These are phyloP conservation scores for Neonectria magnoliae DNA, from an alignment of 2,329 filamentous ascomycete genomes.

Conservation along the genomic window DNA sequence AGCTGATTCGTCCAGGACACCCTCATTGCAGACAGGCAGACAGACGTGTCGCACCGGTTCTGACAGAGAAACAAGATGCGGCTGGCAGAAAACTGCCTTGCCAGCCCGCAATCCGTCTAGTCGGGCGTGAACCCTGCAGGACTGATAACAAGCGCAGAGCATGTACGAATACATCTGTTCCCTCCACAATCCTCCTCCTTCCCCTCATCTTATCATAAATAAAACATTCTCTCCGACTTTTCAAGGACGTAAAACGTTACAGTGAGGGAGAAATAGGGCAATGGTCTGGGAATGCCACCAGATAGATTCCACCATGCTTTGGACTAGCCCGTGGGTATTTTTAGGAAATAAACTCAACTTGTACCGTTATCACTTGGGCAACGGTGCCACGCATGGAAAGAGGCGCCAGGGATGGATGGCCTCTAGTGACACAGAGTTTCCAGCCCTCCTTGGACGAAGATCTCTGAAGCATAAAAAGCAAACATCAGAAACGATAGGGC, in stretches of 20 bases:
- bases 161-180: neutral
- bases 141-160: conserved; percentile 14
- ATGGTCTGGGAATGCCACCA: conserved; percentile 9
- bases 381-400: conserved; percentile 16
- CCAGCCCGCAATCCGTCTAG: conserved; percentile 1
- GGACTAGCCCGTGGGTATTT: conserved; percentile 26
- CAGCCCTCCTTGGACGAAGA: neutral
- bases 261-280: neutral
- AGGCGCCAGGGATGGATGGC: conserved; percentile 21
- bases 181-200: conserved; percentile 1
- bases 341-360: conserved; percentile 18
- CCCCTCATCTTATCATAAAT: conserved; percentile 16
- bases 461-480: neutral
- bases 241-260: neutral
- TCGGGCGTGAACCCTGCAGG: conserved; percentile 11
- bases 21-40: neutral
- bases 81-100: conserved; percentile 15
- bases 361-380: neutral
- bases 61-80: conserved; percentile 1
- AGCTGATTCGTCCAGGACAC: neutral
- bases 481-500: conserved; percentile 1
- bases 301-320: conserved; percentile 20
- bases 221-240: neutral
- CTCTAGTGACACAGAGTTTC: neutral
- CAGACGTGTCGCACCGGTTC: neutral